Conservation (phyloP, 805 yeast species). For the Barnettozyma pratensis region DNA sequence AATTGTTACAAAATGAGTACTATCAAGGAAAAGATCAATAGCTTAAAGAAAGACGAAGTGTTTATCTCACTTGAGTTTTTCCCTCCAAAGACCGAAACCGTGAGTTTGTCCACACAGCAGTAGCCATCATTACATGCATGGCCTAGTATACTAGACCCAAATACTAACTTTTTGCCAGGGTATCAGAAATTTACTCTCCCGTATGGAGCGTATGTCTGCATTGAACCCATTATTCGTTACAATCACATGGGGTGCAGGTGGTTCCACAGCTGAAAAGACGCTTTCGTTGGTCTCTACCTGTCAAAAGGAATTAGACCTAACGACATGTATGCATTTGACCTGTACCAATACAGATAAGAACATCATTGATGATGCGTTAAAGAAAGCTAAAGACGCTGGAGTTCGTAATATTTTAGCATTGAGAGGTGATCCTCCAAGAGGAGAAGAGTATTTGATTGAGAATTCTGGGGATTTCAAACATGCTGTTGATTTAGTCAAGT, state of each 20-base stretch:
- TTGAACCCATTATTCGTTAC: slow-evolving; percentile 87
- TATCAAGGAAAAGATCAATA: slow-evolving; percentile 44
- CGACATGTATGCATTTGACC: slow-evolving; percentile 91
- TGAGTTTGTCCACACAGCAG: slow-evolving; percentile 17
- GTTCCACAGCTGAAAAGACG: slow-evolving; percentile 84
- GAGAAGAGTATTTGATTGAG: slow-evolving; percentile 52
- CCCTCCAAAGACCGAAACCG: slow-evolving; percentile 90
- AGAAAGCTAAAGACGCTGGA: slow-evolving; percentile 67
- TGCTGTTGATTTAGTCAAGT: slow-evolving; percentile 83
- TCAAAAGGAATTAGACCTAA: slow-evolving; percentile 69
- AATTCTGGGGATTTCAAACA: slow-evolving; percentile 44
- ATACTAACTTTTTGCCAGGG: slow-evolving; percentile 40
- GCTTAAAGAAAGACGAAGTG: slow-evolving; percentile 45
- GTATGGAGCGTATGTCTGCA: slow-evolving; percentile 84
- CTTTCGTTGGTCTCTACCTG: slow-evolving; percentile 76
- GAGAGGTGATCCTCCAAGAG: slow-evolving; percentile 94
- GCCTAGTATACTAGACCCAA: background rate
- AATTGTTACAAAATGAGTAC: slow-evolving; percentile 15
- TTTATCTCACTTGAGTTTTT: slow-evolving; percentile 90
- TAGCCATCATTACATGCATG: background rate
- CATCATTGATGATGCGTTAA: slow-evolving; percentile 75
- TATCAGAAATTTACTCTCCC: slow-evolving; percentile 72
- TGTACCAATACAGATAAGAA: slow-evolving; percentile 86
- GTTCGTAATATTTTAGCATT: slow-evolving; percentile 86
- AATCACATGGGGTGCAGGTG: slow-evolving; percentile 99